phyloP scores from a whole-genome alignment of 306 rosid species.

The Cicer bijugum region DNA sequence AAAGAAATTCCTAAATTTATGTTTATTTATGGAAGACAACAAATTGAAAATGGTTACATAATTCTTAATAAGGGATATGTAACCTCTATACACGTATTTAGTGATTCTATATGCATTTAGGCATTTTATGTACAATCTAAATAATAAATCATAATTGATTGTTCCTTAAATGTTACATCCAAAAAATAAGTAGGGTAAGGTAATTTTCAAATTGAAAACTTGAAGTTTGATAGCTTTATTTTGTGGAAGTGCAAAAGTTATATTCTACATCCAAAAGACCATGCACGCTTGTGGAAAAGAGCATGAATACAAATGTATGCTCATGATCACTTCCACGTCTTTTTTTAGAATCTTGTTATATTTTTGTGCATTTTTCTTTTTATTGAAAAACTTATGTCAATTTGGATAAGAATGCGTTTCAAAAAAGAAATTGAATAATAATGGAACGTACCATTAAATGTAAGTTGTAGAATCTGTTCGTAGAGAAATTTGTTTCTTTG shows the following conservation, averaged over 20 bases:
- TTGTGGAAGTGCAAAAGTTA: constrained; percentile 47
- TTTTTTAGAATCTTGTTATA: constrained; percentile 37
- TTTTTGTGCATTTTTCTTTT: constrained; percentile 1
- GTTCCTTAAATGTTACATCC: background rate
- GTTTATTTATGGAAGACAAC: constrained; percentile 26
- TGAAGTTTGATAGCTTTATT: constrained; percentile 39
- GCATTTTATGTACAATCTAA: constrained; percentile 7
- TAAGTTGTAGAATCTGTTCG: too few species aligned
- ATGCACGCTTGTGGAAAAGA: constrained; percentile 55
- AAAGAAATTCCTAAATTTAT: constrained; percentile 14
- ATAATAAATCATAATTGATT: background rate
- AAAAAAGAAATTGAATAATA: too few species aligned
- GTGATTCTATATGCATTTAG: background rate
- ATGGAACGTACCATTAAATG: too few species aligned
- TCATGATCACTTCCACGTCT: constrained; percentile 45
- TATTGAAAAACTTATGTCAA: background rate
- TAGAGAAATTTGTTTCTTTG: too few species aligned
- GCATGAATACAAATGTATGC: constrained; percentile 48
- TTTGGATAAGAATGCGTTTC: constrained; percentile 4
- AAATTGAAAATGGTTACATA: constrained; percentile 24
- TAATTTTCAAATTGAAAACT: constrained; percentile 29
- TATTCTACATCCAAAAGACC: constrained; percentile 43
- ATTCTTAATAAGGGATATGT: background rate
- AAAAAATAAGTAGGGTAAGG: background rate
- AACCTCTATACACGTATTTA: background rate